Evolutionary conservation across 345 rosid genomes (phyloP), one percentile per base, ranked within the genome.

Genomic region (Xanthoceras sorbifolium): DNA sequence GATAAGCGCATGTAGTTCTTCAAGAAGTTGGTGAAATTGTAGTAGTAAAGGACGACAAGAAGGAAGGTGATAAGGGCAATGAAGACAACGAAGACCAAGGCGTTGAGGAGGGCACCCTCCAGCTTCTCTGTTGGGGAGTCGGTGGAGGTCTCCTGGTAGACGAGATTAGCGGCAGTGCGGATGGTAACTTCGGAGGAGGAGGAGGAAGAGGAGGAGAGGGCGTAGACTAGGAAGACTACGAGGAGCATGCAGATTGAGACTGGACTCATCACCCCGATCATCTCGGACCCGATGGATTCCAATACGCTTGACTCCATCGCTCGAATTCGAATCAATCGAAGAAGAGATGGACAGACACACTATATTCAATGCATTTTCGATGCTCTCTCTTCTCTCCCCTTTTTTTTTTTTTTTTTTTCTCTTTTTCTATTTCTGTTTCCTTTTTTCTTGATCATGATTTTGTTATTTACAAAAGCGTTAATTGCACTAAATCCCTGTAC

Each of bases 1-100:
- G 99, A 96, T 90, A 96, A 96, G 69, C 95, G 93, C 94, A 91
- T 88, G 86, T 96, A 96, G 71, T 93, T 88, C 90, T 96, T 96
- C 85, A 96, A 86, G 88, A 92, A 96, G 71, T 86, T 87, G 71
- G 94, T 95, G 83, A 87, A 96, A 72, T 96, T 92, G 82, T 90
- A 96, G 89, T 96, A 96, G 87, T 93, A 96, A 78, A 96, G 86
- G 78, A 88, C 84, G 71, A 93, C 94, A 55, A 96, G 88, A 63
- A 96, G 65, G 84, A 96, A 96, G 38, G 99, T 96, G 74, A 89
- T 94, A 64, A 86, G 31, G 50, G 98, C 94, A 32, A 96, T 80
- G 79, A 93, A 81, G 68, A 92, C 61, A 64, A 96, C 90, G 82
- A 96, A 91, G 73, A 96, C 99, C 46, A 93, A 67, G 18, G 99